Percentiles rank a stretch among this genome's conserved stretches.
Evolutionary conservation across 108 stramenopile species (phyloP).

Genomic region (Chaetoceros tenuissimus): DNA sequence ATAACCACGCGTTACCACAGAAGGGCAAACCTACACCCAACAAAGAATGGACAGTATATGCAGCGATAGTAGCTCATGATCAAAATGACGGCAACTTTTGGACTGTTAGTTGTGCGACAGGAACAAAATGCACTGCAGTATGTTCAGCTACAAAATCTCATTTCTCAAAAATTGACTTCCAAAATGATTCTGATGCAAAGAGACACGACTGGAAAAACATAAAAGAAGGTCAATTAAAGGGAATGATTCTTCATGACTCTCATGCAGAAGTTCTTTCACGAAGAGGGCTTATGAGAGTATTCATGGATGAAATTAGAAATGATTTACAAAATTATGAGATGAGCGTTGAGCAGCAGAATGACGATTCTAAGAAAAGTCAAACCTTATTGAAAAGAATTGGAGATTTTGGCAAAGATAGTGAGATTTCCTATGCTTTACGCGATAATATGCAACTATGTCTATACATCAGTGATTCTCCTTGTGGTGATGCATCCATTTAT

Average conservation of each 20-base stretch:
- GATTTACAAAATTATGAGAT: neutral
- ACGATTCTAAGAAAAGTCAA: neutral
- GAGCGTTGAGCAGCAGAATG: constrained; percentile 1
- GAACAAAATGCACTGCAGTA: constrained; percentile 75
- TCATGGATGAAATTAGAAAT: constrained; percentile 63
- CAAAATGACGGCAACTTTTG: constrained; percentile 2
- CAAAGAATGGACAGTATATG: constrained; percentile 81
- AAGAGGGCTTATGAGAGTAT: constrained; percentile 60
- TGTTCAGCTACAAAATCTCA: constrained; percentile 6
- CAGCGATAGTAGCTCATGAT: constrained; percentile 60
- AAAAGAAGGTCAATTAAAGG: constrained; percentile 23
- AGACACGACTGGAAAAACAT: neutral
- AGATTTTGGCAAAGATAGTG: constrained; percentile 3
- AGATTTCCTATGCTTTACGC: constrained; percentile 28
- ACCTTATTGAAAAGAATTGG: constrained; percentile 8
- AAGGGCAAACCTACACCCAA: constrained; percentile 62
- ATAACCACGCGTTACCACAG: constrained; percentile 32
- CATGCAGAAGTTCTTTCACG: constrained; percentile 89
- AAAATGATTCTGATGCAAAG: constrained; percentile 1
- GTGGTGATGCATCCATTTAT: constrained; percentile 92
- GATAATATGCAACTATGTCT: constrained; percentile 60
- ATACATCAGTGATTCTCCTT: constrained; percentile 89
- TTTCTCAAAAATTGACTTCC: constrained; percentile 7
- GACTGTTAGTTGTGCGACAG: constrained; percentile 69
- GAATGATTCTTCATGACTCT: constrained; percentile 73